Evolutionary conservation across 768 basidiomycete species (phyloP), one percentile per base, ranked within the genome.

Genomic region (Suillus americanus): DNA sequence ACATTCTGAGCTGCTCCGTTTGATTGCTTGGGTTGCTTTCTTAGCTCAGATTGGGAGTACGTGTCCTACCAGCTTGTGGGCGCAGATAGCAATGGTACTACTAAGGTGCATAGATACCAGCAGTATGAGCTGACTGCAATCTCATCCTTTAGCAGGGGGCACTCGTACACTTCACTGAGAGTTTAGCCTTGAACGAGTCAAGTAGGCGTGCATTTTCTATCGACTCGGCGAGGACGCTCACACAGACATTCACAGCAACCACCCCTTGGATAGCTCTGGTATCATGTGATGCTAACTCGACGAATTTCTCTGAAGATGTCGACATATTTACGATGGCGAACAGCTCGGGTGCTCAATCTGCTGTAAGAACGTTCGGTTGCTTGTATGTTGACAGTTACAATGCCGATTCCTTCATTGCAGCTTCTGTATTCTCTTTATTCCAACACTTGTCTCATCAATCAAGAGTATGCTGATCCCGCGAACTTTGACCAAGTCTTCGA

Each of bases 261-360:
- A 92, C 94, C 0, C 94, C 95, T 4, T 97, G 95, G 94, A 91
- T 97, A 69, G 95, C 95, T 14, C 82, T 95, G 67, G 85, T 97
- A 57, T 84, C 87, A 3, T 97, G 95, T 75, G 94, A 96, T 71
- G 71, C 73, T 63, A 95, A 95, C 74, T 82, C 88, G 20, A 92
- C 92, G 18, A 78, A 84, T 65, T 79, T 85, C 3, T 86, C 87
- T 1, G 73, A 79, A 60, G 80, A 84, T 3, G 74, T 80, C 56
- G 95, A 97, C 73, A 84, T 96, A 61, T 94, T 97, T 75, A 93
- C 92, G 0, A 81, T 93, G 48, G 94, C 92, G 25, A 80, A 83
- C 48, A 86, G 90, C 66, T 81, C 86, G 66, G 95, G 95, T 5
- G 95, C 95, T 1, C 84, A 86, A 41, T 89, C 91, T 16, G 92